These are phyloP conservation scores for Ophiostoma himal-ulmi DNA, from an alignment of 2,329 filamentous ascomycete genomes.

Conservation along the genomic window DNA sequence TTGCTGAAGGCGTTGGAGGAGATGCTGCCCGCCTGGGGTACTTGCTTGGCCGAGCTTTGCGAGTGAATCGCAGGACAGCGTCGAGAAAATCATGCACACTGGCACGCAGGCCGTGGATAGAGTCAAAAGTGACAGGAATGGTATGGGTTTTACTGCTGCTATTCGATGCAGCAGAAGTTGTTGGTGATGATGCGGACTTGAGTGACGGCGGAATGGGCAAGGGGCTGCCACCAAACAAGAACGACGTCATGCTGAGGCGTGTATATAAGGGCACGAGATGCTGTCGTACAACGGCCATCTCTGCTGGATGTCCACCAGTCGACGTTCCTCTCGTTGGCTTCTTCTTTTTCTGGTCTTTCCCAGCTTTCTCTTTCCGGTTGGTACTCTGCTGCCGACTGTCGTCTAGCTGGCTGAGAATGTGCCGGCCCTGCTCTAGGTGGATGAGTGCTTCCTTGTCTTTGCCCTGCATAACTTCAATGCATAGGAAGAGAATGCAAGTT, in stretches of 20 bases:
- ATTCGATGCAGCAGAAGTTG: background rate
- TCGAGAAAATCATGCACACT: background rate
- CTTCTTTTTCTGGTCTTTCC: background rate
- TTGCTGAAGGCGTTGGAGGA: background rate
- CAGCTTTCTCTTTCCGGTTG: background rate
- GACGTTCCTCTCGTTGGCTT: background rate
- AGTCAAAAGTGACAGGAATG: background rate
- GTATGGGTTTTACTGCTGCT: background rate
- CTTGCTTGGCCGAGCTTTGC: background rate
- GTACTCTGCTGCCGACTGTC: background rate
- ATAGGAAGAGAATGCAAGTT: constrained; percentile 35
- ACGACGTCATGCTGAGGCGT: background rate
- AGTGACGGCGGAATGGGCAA: background rate
- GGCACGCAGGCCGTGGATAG: background rate
- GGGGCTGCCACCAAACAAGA: background rate
- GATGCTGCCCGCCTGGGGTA: background rate
- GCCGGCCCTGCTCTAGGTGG: constrained; percentile 41
- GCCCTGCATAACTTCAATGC: constrained; percentile 49
- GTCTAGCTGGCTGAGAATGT: constrained; percentile 37
- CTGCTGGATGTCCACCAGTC: background rate
- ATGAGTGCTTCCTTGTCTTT: constrained; percentile 43
- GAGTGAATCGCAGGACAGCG: background rate
- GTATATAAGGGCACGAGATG: background rate
- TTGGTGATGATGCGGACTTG: background rate
- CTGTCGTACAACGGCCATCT: background rate